phyloP scores from a whole-genome alignment of 257 asterid genomes.

The Rauvolfia tetraphylla region DNA sequence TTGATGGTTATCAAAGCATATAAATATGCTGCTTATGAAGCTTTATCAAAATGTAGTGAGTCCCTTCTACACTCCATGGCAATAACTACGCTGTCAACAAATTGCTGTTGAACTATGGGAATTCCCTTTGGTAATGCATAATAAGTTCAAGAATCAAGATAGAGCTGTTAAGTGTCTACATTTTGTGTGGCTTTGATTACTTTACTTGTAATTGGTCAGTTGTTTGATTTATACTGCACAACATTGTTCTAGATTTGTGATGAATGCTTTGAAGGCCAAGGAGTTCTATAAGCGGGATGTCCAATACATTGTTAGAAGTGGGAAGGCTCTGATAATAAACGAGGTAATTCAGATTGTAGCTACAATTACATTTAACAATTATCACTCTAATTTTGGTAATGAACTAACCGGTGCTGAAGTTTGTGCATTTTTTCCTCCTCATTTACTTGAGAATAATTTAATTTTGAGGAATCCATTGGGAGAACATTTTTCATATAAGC shows the following conservation, averaged over 20 bases:
- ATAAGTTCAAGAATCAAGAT: background rate
- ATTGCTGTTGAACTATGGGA: background rate
- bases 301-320: slow-evolving; percentile 85
- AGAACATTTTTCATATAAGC: background rate
- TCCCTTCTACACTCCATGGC: background rate
- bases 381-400: slow-evolving; percentile 5
- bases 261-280: slow-evolving; percentile 90
- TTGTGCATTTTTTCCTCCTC: background rate
- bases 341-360: slow-evolving; percentile 52
- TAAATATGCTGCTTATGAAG: background rate
- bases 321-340: slow-evolving; percentile 85
- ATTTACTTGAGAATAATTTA: background rate
- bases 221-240: slow-evolving; percentile 9
- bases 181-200: slow-evolving; percentile 12
- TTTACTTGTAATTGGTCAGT: background rate
- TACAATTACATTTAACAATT: background rate
- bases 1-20: background rate
- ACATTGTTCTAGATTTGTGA: slow-evolving; percentile 62
- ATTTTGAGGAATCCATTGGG: background rate
- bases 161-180: background rate
- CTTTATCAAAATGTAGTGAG: background rate
- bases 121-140: background rate
- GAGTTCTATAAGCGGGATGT: slow-evolving; percentile 91
- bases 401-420: background rate
- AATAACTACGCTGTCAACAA: background rate